Evolutionary conservation across 345 rosid genomes (phyloP), one percentile per base, ranked within the genome.

Genomic region (Eutrema japonicum): DNA sequence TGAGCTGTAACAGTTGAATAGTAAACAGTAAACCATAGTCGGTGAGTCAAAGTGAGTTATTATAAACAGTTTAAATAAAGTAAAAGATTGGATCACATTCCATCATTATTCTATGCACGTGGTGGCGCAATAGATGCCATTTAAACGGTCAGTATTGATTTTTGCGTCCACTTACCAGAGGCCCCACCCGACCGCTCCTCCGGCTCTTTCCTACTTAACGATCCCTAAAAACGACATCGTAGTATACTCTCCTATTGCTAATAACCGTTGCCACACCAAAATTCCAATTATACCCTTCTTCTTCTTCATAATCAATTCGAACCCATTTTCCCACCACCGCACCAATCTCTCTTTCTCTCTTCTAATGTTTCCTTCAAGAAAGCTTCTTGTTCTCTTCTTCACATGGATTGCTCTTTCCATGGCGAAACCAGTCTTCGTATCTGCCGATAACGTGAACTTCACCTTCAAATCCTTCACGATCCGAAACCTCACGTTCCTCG

Each of bases 401-500:
- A 48, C 81, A 81, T 50, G 65, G 38, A 54, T 56, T 61, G 8
- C 75, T 73, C 43, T 76, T 53, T 78, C 85, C 83, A 14, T 35
- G 75, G 47, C 40, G 59, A 63, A 14, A 35, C 61, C 55, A 26
- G 26, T 51, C 40, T 60, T 26, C 2, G 82, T 50, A 3, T 72
- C 63, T 0, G 77, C 88, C 6, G 75, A 58, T 30, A 83, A 77
- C 36, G 66, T 79, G 2, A 76, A 81, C 38, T 88, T 96, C 76
- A 71, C 82, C 29, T 86, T 83, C 91, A 74, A 83, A 30, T 81
- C 85, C 40, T 82, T 91, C 79, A 80, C 78, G 43, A 80, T 90
- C 78, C 82, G 88, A 3, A 90, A 89, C 82, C 85, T 96, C 70
- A 90, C 98, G 9, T 97, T 96, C 75, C 94, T 92, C 27, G 99